Evolutionary conservation across 257 asterid genomes (phyloP).

Genomic region (Solanum lycopersicoides): DNA sequence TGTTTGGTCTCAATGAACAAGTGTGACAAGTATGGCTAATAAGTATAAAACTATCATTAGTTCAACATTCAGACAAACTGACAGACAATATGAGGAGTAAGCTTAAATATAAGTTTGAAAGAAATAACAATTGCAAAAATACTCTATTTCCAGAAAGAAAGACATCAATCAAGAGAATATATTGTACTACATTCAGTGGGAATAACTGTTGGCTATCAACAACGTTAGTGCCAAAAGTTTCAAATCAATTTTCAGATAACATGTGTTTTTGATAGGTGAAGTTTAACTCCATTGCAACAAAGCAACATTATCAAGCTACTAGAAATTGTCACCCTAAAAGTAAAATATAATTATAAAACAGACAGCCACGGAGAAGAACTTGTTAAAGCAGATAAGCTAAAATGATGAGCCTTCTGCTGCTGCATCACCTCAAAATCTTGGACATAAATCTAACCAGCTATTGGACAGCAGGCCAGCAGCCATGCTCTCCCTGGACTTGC

Average conservation of each 20-base stretch:
- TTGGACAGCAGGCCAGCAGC: neutral
- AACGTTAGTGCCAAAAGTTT: neutral
- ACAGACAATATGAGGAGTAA: neutral
- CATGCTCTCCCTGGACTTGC: neutral
- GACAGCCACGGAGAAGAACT: neutral
- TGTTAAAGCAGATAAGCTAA: neutral
- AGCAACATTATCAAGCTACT: neutral
- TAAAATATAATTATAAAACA: neutral
- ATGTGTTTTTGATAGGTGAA: neutral
- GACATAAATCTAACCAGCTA: neutral
- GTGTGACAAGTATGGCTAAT: neutral
- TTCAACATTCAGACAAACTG: neutral
- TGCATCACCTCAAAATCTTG: neutral
- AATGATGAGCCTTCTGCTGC: neutral
- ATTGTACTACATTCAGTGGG: neutral
- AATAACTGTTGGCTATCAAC: neutral
- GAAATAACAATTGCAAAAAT: neutral
- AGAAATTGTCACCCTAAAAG: neutral
- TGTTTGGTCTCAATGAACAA: neutral
- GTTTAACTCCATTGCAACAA: neutral
- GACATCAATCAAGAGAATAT: neutral
- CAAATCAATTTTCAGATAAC: neutral
- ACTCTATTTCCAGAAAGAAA: neutral
- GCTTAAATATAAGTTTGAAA: neutral
- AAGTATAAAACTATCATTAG: neutral